Evolutionary conservation across 2,329 filamentous ascomycete species (phyloP).

Genomic region (Aureobasidium sp.): DNA sequence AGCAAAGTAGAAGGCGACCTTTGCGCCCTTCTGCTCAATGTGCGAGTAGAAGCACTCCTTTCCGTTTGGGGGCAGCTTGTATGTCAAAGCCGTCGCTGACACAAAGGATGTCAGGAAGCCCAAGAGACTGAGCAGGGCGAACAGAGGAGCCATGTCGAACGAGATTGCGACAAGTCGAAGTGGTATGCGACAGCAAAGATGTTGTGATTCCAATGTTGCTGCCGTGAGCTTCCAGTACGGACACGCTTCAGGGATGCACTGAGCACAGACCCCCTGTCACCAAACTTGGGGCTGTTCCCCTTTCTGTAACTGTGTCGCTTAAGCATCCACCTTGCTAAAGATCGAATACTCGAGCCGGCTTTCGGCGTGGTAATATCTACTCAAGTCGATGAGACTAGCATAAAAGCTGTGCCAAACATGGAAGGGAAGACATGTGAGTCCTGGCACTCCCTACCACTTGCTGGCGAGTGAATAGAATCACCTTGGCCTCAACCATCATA

Average conservation of each 20-base stretch:
- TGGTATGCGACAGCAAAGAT: background rate
- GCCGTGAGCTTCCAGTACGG: background rate
- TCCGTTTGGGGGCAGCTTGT: slow-evolving; percentile 90
- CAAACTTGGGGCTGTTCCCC: background rate
- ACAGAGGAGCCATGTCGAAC: slow-evolving; percentile 30
- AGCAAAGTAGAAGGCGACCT: slow-evolving; percentile 99
- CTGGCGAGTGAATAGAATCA: too few relatives aligned
- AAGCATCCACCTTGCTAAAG: background rate
- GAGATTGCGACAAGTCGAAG: background rate
- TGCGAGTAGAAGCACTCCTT: slow-evolving; percentile 95
- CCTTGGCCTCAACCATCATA: too few relatives aligned
- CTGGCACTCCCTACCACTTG: too few relatives aligned
- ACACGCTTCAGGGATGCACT: slow-evolving; percentile 15
- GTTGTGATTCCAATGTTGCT: slow-evolving; percentile 11
- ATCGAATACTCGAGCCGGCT: too few relatives aligned
- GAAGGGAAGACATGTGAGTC: too few relatives aligned
- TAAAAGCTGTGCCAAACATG: too few relatives aligned
- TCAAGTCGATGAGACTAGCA: too few relatives aligned
- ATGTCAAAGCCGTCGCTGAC: slow-evolving; percentile 92
- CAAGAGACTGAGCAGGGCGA: slow-evolving; percentile 38
- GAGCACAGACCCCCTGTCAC: slow-evolving; percentile 10
- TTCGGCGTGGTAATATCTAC: too few relatives aligned
- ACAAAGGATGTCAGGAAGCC: slow-evolving; percentile 77
- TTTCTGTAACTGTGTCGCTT: too few relatives aligned
- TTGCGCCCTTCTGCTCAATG: slow-evolving; percentile 81